These are phyloP conservation scores for Dactylis glomerata DNA, from an alignment of 176 grass and related monocot species.

Conservation along the genomic window DNA sequence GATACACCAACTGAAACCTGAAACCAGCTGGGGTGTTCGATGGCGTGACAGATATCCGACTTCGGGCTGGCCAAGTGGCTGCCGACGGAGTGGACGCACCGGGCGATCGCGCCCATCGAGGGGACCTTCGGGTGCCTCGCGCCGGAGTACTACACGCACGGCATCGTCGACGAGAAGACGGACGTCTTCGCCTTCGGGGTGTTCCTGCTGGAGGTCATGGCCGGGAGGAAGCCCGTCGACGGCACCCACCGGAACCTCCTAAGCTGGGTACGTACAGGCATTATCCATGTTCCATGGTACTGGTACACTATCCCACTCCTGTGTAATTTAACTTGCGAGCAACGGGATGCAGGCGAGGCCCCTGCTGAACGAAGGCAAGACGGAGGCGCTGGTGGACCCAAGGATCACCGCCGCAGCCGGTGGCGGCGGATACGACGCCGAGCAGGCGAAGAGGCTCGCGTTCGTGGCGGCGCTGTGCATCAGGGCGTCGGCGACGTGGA, in stretches of 20 bases:
- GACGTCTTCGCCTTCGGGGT: conserved; percentile 96
- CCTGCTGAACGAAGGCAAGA: conserved; percentile 50
- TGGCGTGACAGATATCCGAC: conserved; percentile 69
- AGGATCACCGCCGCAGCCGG: conserved; percentile 34
- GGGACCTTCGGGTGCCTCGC: conserved; percentile 92
- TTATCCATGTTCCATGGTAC: neutral
- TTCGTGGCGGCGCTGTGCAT: conserved; percentile 85
- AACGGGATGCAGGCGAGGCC: conserved; percentile 61
- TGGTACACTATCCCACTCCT: too few relatives aligned
- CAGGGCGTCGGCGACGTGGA: conserved; percentile 51
- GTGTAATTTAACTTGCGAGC: neutral
- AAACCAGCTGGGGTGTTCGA: neutral
- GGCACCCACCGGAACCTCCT: conserved; percentile 78
- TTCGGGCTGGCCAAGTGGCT: conserved; percentile 96
- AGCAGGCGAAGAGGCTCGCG: conserved; percentile 51
- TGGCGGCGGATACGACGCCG: conserved; percentile 42
- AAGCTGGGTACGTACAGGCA: conserved; percentile 46
- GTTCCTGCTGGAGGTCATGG: conserved; percentile 84
- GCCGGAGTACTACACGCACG: conserved; percentile 94
- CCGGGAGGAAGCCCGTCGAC: conserved; percentile 83
- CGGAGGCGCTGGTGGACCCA: conserved; percentile 52
- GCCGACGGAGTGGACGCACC: conserved; percentile 89
- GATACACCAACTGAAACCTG: neutral
- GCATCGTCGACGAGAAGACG: conserved; percentile 91
- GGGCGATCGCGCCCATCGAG: conserved; percentile 85